Percentiles rank a stretch among this genome's conserved stretches.
Conservation (phyloP, 345 rosid species). For the Linum usitatissimum region DNA sequence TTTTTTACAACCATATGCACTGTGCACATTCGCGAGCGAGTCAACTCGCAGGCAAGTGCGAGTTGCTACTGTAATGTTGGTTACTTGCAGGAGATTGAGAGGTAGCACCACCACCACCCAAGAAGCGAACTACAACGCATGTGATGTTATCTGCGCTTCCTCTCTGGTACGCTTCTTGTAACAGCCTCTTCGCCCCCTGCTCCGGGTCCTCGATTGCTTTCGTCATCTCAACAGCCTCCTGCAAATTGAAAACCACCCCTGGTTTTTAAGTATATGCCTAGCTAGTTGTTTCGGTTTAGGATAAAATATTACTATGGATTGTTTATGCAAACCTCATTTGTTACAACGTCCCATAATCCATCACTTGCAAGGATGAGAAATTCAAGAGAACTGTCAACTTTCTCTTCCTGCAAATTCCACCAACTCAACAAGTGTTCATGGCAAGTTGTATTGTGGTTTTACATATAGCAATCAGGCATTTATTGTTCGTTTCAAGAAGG, state of each 20-base stretch:
- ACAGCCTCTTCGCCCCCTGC: slow-evolving; percentile 72
- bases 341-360: slow-evolving; percentile 97
- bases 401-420: slow-evolving; percentile 61
- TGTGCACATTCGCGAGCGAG: no score
- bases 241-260: slow-evolving; percentile 7
- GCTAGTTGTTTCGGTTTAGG: not conserved
- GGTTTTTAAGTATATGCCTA: not conserved
- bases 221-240: slow-evolving; percentile 92
- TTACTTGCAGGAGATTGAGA: slow-evolving; percentile 17
- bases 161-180: slow-evolving; percentile 90
- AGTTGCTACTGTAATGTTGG: no score
- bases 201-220: slow-evolving; percentile 74
- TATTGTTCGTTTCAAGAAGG: no score
- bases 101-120: slow-evolving; percentile 35
- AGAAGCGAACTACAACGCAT: slow-evolving; percentile 84
- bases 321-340: slow-evolving; percentile 42
- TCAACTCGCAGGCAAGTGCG: not conserved
- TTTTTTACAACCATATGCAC: no score
- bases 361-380: slow-evolving; percentile 99
- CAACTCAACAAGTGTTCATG: no score
- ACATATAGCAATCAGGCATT: no score
- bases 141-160: slow-evolving; percentile 98
- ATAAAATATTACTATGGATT: no score
- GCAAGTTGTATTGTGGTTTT: not conserved
- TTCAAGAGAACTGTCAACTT: slow-evolving; percentile 84